These are phyloP conservation scores for Fusarium caatingaense DNA, from an alignment of 2,329 filamentous ascomycete genomes.

Conservation along the genomic window DNA sequence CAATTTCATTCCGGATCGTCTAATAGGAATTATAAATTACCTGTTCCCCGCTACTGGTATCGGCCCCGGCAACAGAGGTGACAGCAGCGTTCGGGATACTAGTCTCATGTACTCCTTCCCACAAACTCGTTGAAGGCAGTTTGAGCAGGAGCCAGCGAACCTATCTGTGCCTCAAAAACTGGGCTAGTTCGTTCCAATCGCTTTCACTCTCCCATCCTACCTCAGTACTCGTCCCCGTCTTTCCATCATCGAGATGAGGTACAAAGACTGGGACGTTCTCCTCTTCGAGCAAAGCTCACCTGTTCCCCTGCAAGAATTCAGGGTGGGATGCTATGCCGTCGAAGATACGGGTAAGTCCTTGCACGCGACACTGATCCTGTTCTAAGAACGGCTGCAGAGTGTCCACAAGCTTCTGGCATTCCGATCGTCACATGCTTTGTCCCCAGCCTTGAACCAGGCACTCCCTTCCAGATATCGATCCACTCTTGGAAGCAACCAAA, in stretches of 20 bases:
- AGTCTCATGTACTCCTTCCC: conserved; percentile 24
- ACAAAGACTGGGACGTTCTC: conserved; percentile 87
- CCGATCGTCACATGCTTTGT: conserved; percentile 79
- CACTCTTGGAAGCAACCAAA: conserved; percentile 77
- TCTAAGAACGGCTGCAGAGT: conserved; percentile 55
- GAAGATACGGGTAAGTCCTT: conserved; percentile 58
- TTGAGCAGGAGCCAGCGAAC: conserved; percentile 2
- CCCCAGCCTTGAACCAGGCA: conserved; percentile 68
- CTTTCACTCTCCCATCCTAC: neutral
- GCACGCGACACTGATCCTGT: no score
- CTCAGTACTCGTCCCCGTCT: neutral
- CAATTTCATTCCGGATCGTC: neutral
- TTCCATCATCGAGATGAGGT: conserved; percentile 72
- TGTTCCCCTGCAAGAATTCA: conserved; percentile 84
- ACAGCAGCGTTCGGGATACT: neutral
- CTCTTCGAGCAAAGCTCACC: conserved; percentile 77
- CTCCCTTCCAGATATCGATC: conserved; percentile 77
- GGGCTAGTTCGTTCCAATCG: neutral
- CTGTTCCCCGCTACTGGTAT: neutral
- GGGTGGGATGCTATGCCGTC: conserved; percentile 79
- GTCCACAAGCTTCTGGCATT: conserved; percentile 62
- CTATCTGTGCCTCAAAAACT: neutral
- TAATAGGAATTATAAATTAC: neutral
- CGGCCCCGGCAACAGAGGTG: neutral
- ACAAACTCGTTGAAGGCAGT: neutral